Evolutionary conservation across 352 stramenopile genomes (phyloP).

Genomic region (Pythium periplocum): DNA sequence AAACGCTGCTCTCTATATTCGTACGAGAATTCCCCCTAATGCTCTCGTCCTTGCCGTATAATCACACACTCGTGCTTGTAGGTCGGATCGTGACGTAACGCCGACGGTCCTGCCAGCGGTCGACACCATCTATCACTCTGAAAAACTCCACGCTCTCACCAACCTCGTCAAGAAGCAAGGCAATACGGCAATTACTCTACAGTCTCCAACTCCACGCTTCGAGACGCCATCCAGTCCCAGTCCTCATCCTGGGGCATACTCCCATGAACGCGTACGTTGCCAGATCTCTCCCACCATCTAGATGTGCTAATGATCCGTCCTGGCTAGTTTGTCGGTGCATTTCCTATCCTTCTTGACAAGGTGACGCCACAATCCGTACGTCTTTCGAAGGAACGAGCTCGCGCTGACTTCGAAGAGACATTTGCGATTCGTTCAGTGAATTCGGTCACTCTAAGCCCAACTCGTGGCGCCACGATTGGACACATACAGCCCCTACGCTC

Average conservation of each 20-base stretch:
- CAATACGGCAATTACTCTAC: constrained; percentile 29
- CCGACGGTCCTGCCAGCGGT: constrained; percentile 33
- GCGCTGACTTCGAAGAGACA: constrained; percentile 10
- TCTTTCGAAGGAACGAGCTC: constrained; percentile 9
- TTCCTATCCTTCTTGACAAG: constrained; percentile 30
- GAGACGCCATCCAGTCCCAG: too few species aligned
- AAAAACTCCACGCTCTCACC: constrained; percentile 30
- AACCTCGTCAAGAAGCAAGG: constrained; percentile 24
- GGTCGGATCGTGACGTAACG: constrained; percentile 35
- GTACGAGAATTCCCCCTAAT: not conserved
- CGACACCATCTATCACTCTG: constrained; percentile 38
- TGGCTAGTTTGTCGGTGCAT: constrained; percentile 38
- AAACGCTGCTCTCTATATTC: not conserved
- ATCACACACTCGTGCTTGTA: constrained; percentile 16
- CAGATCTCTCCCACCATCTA: not conserved
- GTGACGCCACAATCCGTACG: constrained; percentile 12
- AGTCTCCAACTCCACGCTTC: constrained; percentile 49
- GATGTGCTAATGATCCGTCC: constrained; percentile 1
- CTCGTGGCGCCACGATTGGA: too few species aligned
- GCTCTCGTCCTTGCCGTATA: not conserved
- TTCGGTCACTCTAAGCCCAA: too few species aligned
- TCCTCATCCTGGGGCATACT: constrained; percentile 29
- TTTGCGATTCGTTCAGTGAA: constrained; percentile 10
- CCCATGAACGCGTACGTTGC: constrained; percentile 30
- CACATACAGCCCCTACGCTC: too few species aligned